phyloP scores from a whole-genome alignment of 2,329 filamentous ascomycete genomes.

The Penicillium hesseltinei region DNA sequence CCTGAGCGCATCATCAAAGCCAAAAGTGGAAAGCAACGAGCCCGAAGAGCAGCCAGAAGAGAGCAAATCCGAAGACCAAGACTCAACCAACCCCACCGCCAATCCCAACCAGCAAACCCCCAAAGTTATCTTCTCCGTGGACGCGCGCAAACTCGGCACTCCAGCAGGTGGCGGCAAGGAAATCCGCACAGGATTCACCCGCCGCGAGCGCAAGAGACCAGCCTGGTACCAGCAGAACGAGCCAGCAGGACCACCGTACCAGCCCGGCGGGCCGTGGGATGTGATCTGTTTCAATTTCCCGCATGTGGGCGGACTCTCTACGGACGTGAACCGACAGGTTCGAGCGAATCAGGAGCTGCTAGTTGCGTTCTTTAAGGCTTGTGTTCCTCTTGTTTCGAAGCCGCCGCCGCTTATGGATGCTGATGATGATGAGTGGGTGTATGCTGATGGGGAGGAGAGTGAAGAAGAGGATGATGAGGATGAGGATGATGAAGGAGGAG shows the following conservation, averaged over 20 bases:
- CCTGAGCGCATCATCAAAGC: constrained; percentile 18
- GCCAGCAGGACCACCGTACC: constrained; percentile 6
- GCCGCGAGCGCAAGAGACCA: constrained; percentile 32
- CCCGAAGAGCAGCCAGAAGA: neutral
- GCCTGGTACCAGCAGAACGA: constrained; percentile 23
- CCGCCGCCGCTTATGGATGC: constrained; percentile 22
- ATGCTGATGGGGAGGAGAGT: constrained; percentile 20
- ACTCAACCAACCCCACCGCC: neutral
- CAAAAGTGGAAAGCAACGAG: constrained; percentile 1
- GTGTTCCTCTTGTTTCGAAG: constrained; percentile 41
- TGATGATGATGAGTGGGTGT: constrained; percentile 25
- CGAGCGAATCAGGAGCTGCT: constrained; percentile 73
- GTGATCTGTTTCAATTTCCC: constrained; percentile 94
- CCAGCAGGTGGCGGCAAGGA: constrained; percentile 42
- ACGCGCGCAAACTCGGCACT: constrained; percentile 44
- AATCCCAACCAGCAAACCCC: constrained; percentile 6
- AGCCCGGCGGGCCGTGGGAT: constrained; percentile 57
- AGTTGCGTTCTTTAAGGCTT: constrained; percentile 49
- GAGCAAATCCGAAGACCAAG: neutral
- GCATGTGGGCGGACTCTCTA: constrained; percentile 87
- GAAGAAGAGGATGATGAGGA: constrained; percentile 20
- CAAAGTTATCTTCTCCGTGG: constrained; percentile 44
- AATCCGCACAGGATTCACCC: constrained; percentile 42
- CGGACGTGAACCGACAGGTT: constrained; percentile 91
- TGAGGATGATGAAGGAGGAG: constrained; percentile 13